Evolutionary conservation across 164 flowering plant species (phyloP).

Genomic region (Nymphaea thermarum): DNA sequence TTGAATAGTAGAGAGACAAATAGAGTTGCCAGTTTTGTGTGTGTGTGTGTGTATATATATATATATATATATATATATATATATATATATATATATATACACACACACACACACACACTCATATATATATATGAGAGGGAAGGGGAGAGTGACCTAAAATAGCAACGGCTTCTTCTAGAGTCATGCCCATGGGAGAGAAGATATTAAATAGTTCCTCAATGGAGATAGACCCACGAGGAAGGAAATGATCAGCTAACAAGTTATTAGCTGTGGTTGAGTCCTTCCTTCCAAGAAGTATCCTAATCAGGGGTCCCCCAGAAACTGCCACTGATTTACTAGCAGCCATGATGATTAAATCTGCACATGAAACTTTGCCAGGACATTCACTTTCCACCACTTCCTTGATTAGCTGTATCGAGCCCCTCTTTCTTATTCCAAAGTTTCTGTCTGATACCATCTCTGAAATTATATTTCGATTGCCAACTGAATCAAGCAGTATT

Average conservation of each 20-base stretch:
- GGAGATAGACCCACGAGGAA: conserved; percentile 24
- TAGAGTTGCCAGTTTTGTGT: no score
- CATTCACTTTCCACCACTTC: conserved; percentile 33
- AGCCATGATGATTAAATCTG: conserved; percentile 38
- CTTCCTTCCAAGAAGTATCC: conserved; percentile 37
- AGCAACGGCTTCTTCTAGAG: conserved; percentile 41
- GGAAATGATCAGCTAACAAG: conserved; percentile 27
- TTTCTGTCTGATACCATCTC: conserved; percentile 32
- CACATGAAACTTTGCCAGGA: conserved; percentile 42
- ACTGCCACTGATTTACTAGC: conserved; percentile 41
- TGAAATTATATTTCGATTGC: neutral
- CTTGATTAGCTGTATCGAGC: conserved; percentile 19
- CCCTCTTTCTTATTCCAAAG: conserved; percentile 35
- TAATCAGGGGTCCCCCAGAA: conserved; percentile 37
- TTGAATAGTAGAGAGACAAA: no score
- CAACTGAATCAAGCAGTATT: conserved; percentile 27
- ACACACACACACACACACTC: no score
- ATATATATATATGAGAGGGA: no score
- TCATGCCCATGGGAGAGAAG: conserved; percentile 34
- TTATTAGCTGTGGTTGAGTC: conserved; percentile 25
- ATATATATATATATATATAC: no score
- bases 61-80: no score
- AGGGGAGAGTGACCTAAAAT: conserved; percentile 28
- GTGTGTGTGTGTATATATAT: no score
- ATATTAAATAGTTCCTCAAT: conserved; percentile 26